Percentiles rank a stretch among this genome's conserved stretches.
Conservation (phyloP, 2,329 filamentous ascomycete species). For the Chrysosporium keratinophilum region DNA sequence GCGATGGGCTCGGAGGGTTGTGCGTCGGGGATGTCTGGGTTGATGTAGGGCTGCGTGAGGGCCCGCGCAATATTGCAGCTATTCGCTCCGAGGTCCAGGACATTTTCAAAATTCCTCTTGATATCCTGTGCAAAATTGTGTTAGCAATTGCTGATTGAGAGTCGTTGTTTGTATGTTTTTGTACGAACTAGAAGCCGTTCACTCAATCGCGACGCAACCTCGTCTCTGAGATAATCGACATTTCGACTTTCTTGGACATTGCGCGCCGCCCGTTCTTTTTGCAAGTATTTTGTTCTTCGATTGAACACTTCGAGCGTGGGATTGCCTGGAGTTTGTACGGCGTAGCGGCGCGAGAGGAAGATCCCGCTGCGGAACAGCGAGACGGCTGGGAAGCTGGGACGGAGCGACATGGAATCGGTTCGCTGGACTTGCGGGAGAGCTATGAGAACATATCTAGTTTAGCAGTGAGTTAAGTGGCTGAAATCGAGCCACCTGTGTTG, state of each 20-base stretch:
- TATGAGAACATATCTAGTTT: neutral
- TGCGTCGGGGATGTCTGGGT: conserved; percentile 34
- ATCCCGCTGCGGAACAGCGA: conserved; percentile 17
- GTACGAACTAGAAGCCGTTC: conserved; percentile 65
- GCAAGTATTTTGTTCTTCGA: conserved; percentile 71
- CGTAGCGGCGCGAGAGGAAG: conserved; percentile 48
- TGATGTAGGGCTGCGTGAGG: conserved; percentile 58
- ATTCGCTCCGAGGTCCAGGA: conserved; percentile 89
- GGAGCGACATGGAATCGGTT: conserved; percentile 21
- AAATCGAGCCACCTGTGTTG: conserved; percentile 7
- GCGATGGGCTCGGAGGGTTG: conserved; percentile 52
- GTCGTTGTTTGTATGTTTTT: neutral
- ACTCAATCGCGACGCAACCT: conserved; percentile 72
- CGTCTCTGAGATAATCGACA: conserved; percentile 87
- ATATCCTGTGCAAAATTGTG: conserved; percentile 56
- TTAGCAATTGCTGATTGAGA: neutral
- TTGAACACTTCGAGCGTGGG: conserved; percentile 88
- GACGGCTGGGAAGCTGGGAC: conserved; percentile 15
- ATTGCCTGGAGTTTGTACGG: conserved; percentile 64
- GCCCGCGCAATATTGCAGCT: conserved; percentile 87
- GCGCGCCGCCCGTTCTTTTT: conserved; percentile 74
- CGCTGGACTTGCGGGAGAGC: neutral
- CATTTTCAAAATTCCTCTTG: conserved; percentile 71
- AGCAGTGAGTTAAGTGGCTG: neutral
- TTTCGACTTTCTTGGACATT: conserved; percentile 62